Evolutionary conservation across 805 yeast species (phyloP), one percentile per base, ranked within the genome.

Genomic region (Cyberlindnera mycetangii): DNA sequence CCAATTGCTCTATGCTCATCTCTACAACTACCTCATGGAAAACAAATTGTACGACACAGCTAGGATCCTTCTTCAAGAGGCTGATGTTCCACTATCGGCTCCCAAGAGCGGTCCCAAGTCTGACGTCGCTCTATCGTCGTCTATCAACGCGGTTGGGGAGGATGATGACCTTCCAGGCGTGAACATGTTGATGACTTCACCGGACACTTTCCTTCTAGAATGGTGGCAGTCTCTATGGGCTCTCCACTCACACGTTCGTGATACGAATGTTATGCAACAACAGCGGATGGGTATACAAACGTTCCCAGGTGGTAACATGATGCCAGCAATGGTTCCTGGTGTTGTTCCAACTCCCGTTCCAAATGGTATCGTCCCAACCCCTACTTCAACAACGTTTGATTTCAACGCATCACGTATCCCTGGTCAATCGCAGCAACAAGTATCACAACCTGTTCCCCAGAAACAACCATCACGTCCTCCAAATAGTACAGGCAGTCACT

Each of bases 211-310:
- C 48, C 56, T 78, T 12, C 57, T 73, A 38, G 81, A 78, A 50
- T 78, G 83, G 83, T 78, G 81, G 80, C 68, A 71, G 40, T 60
- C 72, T 9, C 53, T 78, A 12, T 72, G 78, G 75, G 65, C 74
- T 14, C 45, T 74, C n/a, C 78, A 75, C 50, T 65, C 72, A 9
- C 71, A 67, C 41, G 69, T 76, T 5, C 67, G 69, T 42, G 58
- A 58, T 5, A 58, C 65, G 1, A 64, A 67, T 9, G 38, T 53
- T 56, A 55, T 43, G 50, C 58, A 31, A 32, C 45, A 21, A 15
- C 41, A 25, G 39, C 22, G 10, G 35, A 17, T 18, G 24, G 22
- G 35, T 10, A 32, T 32, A 22, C 35, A 32, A 32, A 5, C n/a
- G 4, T 32, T 32, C 20, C 39, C 44, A 8, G 25, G 16, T 20